Base-by-base conservation (phyloP, 352 stramenopile species). In the Phytophthora idaei region DNA sequence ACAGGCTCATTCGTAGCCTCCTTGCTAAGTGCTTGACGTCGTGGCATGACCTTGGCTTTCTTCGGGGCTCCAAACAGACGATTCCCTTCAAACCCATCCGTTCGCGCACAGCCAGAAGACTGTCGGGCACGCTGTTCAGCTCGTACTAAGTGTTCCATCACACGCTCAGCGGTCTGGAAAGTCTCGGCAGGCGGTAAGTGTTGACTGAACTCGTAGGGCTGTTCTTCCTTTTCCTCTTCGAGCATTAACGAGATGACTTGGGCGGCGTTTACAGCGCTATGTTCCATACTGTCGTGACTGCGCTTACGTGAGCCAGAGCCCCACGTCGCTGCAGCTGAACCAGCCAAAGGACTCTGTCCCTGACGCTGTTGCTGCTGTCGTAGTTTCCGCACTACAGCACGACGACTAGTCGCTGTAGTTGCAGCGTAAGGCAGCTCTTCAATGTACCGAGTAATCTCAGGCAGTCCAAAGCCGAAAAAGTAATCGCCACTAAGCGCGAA, bases 181-280 rank as follows among this genome's bases (percentile, higher is more conserved):
- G 79, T 73, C 27, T 92, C 73, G 4, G 79, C 42, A 5, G 81
- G 77, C 41, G 94, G 94, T 34, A 97, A 62, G 4, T 77, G 60
- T 58, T 94, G 90, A 15, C 81, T 90, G 64, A 98, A 98, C 29
- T 87, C 74, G 57, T 98, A 98, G 6, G 72, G 71, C 4, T 90
- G 61, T 21, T 73, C 71, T 14, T 85, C 71, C 1, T 64, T 64
- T 14, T 64, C 57, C 4, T 64, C 64, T 17, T 67, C 62, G 2
- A 68, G n/a, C 56, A 61, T 67, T 36, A 48, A 31, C 4, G 45
- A 69, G 29, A 28, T 54, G 3, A 50, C 50, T 56, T 73, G 54
- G 7, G 36, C 34, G 62, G 54, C 52, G 36, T 45, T 66, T 39
- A 8, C 51, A 48, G 54, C 54, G 57, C 59, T 72, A 37, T 61